Evolutionary conservation across 2,329 filamentous ascomycete genomes (phyloP), one percentile per base, ranked within the genome.

Genomic region (Penicillium sp.): DNA sequence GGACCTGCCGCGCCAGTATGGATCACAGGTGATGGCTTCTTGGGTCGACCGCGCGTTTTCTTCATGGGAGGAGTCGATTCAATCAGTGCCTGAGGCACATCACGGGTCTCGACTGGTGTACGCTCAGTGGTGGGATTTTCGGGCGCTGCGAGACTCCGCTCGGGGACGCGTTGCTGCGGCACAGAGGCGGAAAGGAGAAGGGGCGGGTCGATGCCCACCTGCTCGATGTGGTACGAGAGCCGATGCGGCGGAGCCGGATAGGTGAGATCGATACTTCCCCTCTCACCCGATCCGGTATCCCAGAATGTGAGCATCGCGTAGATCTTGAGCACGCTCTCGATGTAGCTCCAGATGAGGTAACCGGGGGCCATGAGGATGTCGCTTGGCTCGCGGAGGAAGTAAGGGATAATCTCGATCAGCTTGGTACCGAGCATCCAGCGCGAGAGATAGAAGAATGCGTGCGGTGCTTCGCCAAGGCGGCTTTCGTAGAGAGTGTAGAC

Each of bases 291-390:
- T 5, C 55, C 66, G 26, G 72, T 76, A 55, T 82, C 74, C 70
- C 75, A 83, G 54, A 85, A 82, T 0, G 86, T 90, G 4, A 85
- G 56, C 23, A 85, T 55, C 0, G 85, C 85, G 67, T 81, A 85
- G 0, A 88, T 30, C 75, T 88, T 89, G 66, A 89, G 79, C 1
- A 86, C 68, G 29, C 82, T 82, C 70, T 90, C 87, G 44, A 78
- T 72, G 66, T 88, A 90, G 1, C 78, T 83, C 69, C 89, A 90
- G 0, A 78, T 9, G 15, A 88, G 68, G 49, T 84, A 83, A 0
- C 70, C 75, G 0, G 83, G 81, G 1, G 89, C 74, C 60, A 84
- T 81, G 0, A 75, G 54, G 3, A 86, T 63, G 69, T 90, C 87
- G 1, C 69, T 60, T 0, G 86, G 86, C 64, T 88, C 64, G 0